Evolutionary conservation across 2,329 filamentous ascomycete species (phyloP), one percentile per base, ranked within the genome.

Genomic region (Pleomassaria siparia): DNA sequence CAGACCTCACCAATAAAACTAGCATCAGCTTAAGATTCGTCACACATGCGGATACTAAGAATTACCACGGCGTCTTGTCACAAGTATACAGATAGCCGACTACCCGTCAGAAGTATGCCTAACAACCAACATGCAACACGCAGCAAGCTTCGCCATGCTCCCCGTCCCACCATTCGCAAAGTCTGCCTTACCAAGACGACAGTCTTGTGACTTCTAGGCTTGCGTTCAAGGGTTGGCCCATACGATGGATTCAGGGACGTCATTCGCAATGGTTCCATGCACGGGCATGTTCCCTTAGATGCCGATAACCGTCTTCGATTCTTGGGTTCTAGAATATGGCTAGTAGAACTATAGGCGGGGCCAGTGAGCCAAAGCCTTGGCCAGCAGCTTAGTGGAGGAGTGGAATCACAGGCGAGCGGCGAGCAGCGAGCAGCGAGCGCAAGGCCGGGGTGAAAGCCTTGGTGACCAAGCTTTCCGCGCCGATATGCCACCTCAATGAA

Each of bases 381-480:
- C 25, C 16, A 22, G 18, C 10, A 10, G 4, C 10, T 6, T 9
- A 20, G 32, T 16, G 15, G 20, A 35, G n/a, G n/a, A 20, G 32
- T 16, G 32, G 32, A 35, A 35, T 6, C 5, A 30, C 29, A 30
- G 6, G n/a, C n/a, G n/a, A n/a, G n/a, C n/a, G n/a, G n/a, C n/a
- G n/a, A n/a, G n/a, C n/a, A n/a, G n/a, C n/a, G n/a, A n/a, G n/a
- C n/a, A n/a, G n/a, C n/a, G n/a, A n/a, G n/a, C n/a, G n/a, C 25
- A 7, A 7, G 12, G 20, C 2, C 39, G 55, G 36, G 59, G 54
- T 56, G 24, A 25, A 39, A 50, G 36, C 44, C 40, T 55, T 48
- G 51, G 53, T 48, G 55, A 29, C 55, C 62, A 60, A 59, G 63
- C 57, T 56, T 50, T 37, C 45, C 45, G 45, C 32, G 50, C 50